Base-by-base conservation (phyloP, 345 rosid species). In the Durio zibethinus region DNA sequence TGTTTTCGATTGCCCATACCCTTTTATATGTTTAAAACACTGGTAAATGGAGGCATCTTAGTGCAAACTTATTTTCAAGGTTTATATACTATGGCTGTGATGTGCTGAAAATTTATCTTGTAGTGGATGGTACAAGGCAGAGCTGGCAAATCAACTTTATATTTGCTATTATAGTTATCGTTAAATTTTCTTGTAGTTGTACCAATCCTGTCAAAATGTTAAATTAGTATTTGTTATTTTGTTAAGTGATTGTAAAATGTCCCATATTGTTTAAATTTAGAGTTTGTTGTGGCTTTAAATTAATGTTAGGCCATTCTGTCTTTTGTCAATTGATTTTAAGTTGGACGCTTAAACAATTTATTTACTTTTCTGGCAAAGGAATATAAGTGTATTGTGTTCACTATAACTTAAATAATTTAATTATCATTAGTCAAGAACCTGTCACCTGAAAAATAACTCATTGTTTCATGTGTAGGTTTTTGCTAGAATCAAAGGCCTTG, bases 401-500 rank as follows among this genome's bases (percentile, higher is more conserved):
- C 27, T 23, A 23, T 65, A 38, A 65, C 23, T 29, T 21, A 11
- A 40, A 5, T 43, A 42, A 25, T 54, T 38, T 73, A 63, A 27
- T 18, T 59, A 35, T 57, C 20, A 74, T 43, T 25, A 45, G 10
- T 45, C 20, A 6, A 53, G 50, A 73, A 33, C 11, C 20, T 36
- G 15, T 23, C 20, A 6, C 54, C 66, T 15, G 38, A 63, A 63
- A 35, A 65, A 9, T n/a, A 47, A 20, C 33, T 72, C 36, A 4
- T 50, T 35, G 36, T 52, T 40, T 80, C 64, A 69, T 72, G 6
- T 68, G 36, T 84, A 93, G 98, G 90, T 93, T 79, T 86, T 90
- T 82, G 85, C 86, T 82, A 85, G 99, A 87, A 88, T 94, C 79
- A 90, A 80, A 85, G 75, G 80, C 76, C 93, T 94, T 64, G 93